These are phyloP conservation scores for Ganoderma resinaceum DNA, from an alignment of 1,284 basidiomycete species.

Conservation along the genomic window DNA sequence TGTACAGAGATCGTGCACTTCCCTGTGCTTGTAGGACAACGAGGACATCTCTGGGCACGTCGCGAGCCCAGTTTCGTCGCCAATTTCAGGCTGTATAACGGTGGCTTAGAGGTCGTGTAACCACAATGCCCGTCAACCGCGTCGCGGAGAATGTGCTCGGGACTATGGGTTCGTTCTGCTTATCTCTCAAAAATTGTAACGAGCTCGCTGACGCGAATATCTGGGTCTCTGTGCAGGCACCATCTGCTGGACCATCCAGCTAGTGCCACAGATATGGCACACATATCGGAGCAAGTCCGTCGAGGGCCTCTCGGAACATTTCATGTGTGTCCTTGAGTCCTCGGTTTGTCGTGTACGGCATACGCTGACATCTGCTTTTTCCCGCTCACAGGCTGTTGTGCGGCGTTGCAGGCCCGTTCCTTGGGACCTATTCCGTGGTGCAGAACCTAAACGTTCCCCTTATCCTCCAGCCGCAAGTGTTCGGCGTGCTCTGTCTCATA, in stretches of 20 bases:
- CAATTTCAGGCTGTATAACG: not conserved
- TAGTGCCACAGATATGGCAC: constrained; percentile 82
- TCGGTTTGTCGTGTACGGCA: not conserved
- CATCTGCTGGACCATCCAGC: constrained; percentile 71
- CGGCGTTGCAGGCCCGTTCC: constrained; percentile 66
- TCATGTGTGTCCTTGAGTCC: constrained; percentile 54
- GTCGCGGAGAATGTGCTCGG: constrained; percentile 20
- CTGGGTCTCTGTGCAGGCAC: constrained; percentile 53
- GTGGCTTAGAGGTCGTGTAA: not conserved
- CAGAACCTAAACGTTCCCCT: constrained; percentile 79
- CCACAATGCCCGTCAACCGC: constrained; percentile 12
- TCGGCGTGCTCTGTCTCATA: constrained; percentile 65
- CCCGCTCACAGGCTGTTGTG: constrained; percentile 59
- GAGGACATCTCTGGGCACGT: not conserved
- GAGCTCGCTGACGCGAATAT: not conserved
- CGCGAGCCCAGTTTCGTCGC: not conserved
- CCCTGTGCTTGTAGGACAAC: not conserved
- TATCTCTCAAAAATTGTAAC: not conserved
- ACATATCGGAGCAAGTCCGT: constrained; percentile 75
- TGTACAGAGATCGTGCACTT: not conserved
- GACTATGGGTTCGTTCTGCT: constrained; percentile 12
- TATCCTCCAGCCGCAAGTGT: constrained; percentile 78
- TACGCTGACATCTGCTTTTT: not conserved
- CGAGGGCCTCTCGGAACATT: constrained; percentile 73
- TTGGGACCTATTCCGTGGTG: constrained; percentile 74